These are phyloP conservation scores for Acer yangbiense DNA, from an alignment of 345 rosid genomes.

Conservation along the genomic window DNA sequence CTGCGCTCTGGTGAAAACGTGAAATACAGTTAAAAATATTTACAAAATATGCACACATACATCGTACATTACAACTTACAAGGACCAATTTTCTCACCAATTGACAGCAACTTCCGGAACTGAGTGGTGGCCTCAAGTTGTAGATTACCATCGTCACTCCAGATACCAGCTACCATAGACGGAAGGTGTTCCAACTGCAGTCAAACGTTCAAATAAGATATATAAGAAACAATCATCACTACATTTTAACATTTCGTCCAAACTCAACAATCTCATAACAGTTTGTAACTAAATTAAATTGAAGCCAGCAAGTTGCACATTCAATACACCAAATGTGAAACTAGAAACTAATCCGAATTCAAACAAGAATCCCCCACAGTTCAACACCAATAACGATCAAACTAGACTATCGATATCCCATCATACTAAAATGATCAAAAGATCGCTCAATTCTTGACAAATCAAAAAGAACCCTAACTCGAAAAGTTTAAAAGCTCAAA, in stretches of 20 bases:
- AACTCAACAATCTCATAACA: too few relatives aligned
- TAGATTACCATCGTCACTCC: slow-evolving; percentile 54
- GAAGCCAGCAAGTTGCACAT: too few relatives aligned
- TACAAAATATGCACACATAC: background rate
- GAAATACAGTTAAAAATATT: background rate
- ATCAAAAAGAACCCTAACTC: background rate
- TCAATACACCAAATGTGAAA: too few relatives aligned
- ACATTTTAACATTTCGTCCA: background rate
- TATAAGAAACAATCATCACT: background rate
- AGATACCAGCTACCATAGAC: slow-evolving; percentile 66
- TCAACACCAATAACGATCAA: background rate
- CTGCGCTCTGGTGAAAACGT: slow-evolving; percentile 53
- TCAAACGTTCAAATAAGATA: slow-evolving; percentile 1
- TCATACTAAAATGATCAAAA: background rate
- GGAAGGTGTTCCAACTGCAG: slow-evolving; percentile 76
- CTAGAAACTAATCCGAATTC: background rate
- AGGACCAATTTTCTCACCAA: slow-evolving; percentile 45
- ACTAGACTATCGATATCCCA: too few relatives aligned
- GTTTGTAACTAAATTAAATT: too few relatives aligned
- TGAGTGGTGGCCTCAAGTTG: slow-evolving; percentile 88
- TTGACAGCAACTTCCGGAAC: slow-evolving; percentile 76
- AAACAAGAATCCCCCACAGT: background rate
- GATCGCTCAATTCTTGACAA: background rate
- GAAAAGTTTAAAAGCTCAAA: too few relatives aligned
- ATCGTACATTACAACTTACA: background rate